phyloP scores from a whole-genome alignment of 352 stramenopile genomes.

The Phytopythium cucurbitacearum region DNA sequence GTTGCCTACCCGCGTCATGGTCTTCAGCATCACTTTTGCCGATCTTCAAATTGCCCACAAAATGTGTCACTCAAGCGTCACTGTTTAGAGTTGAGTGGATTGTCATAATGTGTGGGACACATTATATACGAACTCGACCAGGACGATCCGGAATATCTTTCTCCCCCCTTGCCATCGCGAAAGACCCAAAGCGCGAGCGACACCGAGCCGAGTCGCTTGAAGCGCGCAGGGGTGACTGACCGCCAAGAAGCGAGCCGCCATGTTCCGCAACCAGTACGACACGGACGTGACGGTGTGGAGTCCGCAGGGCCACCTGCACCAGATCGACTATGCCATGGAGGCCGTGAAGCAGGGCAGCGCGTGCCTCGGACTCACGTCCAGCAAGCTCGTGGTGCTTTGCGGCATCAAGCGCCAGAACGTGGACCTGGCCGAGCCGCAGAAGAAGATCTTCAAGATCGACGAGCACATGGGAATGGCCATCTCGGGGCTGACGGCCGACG shows the following conservation, averaged over 20 bases:
- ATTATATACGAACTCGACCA: too few relatives aligned
- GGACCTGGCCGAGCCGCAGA: conserved; percentile 94
- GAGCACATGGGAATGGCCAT: conserved; percentile 98
- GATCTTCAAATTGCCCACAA: conserved; percentile 4
- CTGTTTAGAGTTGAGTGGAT: too few relatives aligned
- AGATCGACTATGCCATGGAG: conserved; percentile 97
- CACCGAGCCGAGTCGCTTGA: too few relatives aligned
- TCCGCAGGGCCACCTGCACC: conserved; percentile 97
- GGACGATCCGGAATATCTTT: conserved; percentile 1
- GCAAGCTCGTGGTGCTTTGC: conserved; percentile 92
- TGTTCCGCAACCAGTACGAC: conserved; percentile 99
- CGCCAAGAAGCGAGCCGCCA: conserved; percentile 23
- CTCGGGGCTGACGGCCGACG: conserved; percentile 96
- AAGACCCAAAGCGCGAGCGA: too few relatives aligned
- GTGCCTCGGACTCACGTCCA: conserved; percentile 94
- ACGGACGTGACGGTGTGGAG: conserved; percentile 99
- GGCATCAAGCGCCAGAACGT: conserved; percentile 83
- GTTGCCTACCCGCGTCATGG: conserved; percentile 8
- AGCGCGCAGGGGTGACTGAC: neutral
- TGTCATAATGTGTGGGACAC: too few relatives aligned
- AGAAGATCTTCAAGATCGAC: conserved; percentile 99
- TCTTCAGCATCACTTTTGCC: neutral
- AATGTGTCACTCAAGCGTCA: neutral
- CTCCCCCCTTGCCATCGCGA: neutral
- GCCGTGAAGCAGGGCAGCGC: conserved; percentile 95